phyloP scores from a whole-genome alignment of 305 asterid species.

The Solanum aculeatissimum region DNA sequence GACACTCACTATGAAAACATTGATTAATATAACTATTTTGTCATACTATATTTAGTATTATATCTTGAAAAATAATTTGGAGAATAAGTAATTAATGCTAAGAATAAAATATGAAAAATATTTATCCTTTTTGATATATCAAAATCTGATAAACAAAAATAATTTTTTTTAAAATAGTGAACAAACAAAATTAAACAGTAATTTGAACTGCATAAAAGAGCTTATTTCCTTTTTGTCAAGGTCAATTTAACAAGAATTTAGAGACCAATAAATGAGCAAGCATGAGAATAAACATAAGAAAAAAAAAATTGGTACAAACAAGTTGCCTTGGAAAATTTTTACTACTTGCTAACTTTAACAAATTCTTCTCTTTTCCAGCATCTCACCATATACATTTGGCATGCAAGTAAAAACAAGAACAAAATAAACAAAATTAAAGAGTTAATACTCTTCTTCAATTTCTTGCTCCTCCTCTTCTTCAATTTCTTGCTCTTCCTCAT shows the following conservation, averaged over 20 bases:
- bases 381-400: neutral
- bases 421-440: neutral
- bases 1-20: too few species aligned
- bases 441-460: conserved; percentile 2
- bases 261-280: too few species aligned
- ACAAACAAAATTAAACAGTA: neutral
- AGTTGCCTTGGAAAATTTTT: too few species aligned
- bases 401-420: neutral
- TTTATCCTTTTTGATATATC: too few species aligned
- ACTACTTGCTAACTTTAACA: too few species aligned
- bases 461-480: conserved; percentile 4
- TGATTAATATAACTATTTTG: too few species aligned
- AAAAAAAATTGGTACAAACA: too few species aligned
- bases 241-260: neutral
- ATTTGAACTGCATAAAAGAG: neutral
- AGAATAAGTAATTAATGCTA: neutral
- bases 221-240: neutral
- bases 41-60: neutral
- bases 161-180: neutral
- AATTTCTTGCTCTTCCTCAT: neutral
- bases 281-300: too few species aligned
- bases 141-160: too few species aligned
- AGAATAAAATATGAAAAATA: neutral
- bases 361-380: neutral
- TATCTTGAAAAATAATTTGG: neutral